Percentiles rank a stretch among this genome's conserved stretches.
These are phyloP conservation scores for Agaricales sp. DNA, from an alignment of 1,284 basidiomycete genomes.

Conservation along the genomic window DNA sequence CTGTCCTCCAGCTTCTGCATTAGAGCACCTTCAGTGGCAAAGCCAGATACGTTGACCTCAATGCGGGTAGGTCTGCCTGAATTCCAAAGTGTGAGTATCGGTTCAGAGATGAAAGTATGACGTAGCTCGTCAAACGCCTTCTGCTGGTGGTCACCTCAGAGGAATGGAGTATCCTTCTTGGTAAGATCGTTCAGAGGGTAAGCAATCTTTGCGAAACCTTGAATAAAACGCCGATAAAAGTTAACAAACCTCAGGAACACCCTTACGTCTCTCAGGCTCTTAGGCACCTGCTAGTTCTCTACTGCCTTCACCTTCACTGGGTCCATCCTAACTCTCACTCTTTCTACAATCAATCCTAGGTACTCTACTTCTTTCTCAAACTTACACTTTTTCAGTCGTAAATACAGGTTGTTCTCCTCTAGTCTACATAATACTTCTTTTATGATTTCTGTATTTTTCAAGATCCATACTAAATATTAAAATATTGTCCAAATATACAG, in stretches of 20 bases:
- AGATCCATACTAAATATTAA: constrained; percentile 10
- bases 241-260: no score
- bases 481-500: constrained; percentile 16
- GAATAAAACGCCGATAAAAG: constrained; percentile 33
- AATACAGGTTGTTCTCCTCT: constrained; percentile 14
- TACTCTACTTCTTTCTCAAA: constrained; percentile 26
- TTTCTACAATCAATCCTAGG: constrained; percentile 20
- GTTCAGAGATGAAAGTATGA: background rate
- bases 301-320: background rate
- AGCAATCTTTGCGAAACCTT: constrained; percentile 20
- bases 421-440: constrained; percentile 21
- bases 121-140: constrained; percentile 2
- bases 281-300: background rate
- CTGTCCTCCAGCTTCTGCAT: no score
- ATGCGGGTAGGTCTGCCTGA: constrained; percentile 4
- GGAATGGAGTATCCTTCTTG: constrained; percentile 7
- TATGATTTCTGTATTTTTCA: constrained; percentile 14
- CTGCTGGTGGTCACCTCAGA: no score
- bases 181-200: constrained; percentile 15
- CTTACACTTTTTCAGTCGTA: constrained; percentile 27
- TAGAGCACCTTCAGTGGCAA: no score
- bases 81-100: no score
- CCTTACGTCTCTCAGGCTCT: background rate
- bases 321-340: background rate
- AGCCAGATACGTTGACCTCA: constrained; percentile 6